Base-by-base conservation (phyloP, 2,329 filamentous ascomycete genomes). In the Raffaelea arxii region DNA sequence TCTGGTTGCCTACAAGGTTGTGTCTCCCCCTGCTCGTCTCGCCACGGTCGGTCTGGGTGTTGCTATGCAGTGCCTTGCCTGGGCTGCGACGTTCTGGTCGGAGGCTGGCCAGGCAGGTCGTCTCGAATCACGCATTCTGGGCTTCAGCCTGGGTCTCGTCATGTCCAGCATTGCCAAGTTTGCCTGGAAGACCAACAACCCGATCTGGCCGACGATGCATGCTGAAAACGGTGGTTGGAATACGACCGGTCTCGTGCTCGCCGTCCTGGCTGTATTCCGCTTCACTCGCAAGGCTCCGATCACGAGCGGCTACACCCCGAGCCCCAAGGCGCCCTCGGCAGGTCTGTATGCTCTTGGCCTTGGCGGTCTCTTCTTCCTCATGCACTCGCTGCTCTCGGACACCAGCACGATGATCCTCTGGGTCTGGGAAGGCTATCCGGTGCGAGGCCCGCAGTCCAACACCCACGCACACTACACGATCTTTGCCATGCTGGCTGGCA, bases 401-500 rank as follows among this genome's bases (percentile, higher is more conserved):
- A 94, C 90, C 0, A 97, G 92, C 69, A 98, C 92, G 46, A 97
- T 98, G 89, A 96, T 97, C 48, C 75, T 90, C 16, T 98, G 92
- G 92, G 88, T 88, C 3, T 98, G 92, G 92, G 89, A 96, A 56
- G 92, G 92, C 6, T 98, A 86, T 58, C 92, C 92, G 14, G 78
- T 97, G 36, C 80, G 85, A 43, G 92, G 92, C 6, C 92, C 92
- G 3, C 78, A 92, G 43, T 80, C 89, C 51, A 88, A 83, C 41
- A 88, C 89, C n/a, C 89, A 97, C 58, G 92, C 90, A 46, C 88
- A 86, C 57, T 78, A 84, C 61, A 96, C 89, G 2, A 78, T 96
- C 44, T 75, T 86, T 46, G 83, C 83, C 49, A 98, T 98, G 92
- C 87, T 86, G 24, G 68, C 73, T 36, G 92, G 92, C 46, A 70